Percentiles rank a stretch among this genome's conserved stretches.
Conservation (phyloP, 2,329 filamentous ascomycete species). For the Pseudogymnoascus sp. region DNA sequence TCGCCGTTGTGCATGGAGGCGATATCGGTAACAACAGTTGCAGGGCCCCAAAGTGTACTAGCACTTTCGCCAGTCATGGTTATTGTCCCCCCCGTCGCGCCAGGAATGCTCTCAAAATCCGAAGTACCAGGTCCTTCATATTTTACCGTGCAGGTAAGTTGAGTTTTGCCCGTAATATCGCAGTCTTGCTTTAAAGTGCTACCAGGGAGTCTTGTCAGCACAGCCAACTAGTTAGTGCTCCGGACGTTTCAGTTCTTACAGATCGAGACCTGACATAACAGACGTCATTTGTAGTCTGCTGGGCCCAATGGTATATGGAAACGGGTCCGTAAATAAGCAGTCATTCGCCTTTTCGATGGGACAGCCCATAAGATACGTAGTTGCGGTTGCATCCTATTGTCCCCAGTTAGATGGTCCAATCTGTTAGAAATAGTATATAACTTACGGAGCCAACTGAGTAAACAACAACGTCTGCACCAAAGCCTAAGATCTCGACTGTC, state of each 20-base stretch:
- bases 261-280: neutral
- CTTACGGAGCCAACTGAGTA: neutral
- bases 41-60: neutral
- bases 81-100: too few species aligned
- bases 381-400: neutral
- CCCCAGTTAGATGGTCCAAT: neutral
- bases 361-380: neutral
- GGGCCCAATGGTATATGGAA: neutral
- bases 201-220: neutral
- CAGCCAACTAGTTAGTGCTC: neutral
- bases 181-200: neutral
- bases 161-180: neutral
- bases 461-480: neutral
- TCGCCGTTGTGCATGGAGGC: neutral
- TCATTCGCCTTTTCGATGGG: neutral
- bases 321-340: neutral
- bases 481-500: neutral
- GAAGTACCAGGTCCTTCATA: neutral
- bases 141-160: neutral
- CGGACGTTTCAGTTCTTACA: constrained; percentile 4
- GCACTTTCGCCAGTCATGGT: neutral
- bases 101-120: neutral
- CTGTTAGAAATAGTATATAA: neutral
- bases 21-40: neutral
- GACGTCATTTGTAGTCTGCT: neutral